A percentile compares a stretch with the other conserved stretches of the same genome.
Conservation (phyloP, 1,284 basidiomycete genomes). For the Inonotus obliquus region DNA sequence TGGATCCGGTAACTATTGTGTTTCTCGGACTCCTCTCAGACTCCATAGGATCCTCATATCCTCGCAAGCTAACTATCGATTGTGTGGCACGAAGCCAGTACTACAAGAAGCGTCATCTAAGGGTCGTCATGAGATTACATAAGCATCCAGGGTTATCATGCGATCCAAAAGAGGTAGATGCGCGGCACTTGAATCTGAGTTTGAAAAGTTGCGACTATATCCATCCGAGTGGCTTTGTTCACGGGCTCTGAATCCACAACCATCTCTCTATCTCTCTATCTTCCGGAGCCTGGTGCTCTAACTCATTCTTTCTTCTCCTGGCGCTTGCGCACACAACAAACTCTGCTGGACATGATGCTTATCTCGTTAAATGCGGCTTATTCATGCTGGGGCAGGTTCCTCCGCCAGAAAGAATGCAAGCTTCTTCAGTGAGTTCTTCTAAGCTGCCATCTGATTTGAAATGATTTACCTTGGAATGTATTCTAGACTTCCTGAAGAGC, state of each 20-base stretch:
- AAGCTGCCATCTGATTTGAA: not conserved
- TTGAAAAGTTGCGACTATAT: not conserved
- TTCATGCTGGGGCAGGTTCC: constrained; percentile 9
- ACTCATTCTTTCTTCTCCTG: not conserved
- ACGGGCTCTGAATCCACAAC: not conserved
- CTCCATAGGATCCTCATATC: not conserved
- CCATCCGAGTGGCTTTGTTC: not conserved
- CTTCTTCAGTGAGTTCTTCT: not conserved
- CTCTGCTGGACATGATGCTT: constrained; percentile 1
- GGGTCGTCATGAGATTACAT: not conserved
- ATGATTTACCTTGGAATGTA: not conserved
- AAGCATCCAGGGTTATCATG: not conserved
- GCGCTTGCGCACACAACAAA: not conserved
- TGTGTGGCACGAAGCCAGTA: not conserved
- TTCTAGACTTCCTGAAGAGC: constrained; percentile 13
- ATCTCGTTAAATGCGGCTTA: not conserved
- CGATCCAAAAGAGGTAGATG: not conserved
- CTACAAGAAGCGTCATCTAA: not conserved
- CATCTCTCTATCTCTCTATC: not conserved
- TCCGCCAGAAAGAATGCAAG: not conserved
- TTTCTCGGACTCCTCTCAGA: not conserved
- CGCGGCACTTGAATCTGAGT: not conserved
- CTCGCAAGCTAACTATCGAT: not conserved
- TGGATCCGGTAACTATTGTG: not conserved
- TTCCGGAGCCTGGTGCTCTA: not conserved